Conservation (phyloP, 2,329 filamentous ascomycete species). For the Ambrosiella xylebori region DNA sequence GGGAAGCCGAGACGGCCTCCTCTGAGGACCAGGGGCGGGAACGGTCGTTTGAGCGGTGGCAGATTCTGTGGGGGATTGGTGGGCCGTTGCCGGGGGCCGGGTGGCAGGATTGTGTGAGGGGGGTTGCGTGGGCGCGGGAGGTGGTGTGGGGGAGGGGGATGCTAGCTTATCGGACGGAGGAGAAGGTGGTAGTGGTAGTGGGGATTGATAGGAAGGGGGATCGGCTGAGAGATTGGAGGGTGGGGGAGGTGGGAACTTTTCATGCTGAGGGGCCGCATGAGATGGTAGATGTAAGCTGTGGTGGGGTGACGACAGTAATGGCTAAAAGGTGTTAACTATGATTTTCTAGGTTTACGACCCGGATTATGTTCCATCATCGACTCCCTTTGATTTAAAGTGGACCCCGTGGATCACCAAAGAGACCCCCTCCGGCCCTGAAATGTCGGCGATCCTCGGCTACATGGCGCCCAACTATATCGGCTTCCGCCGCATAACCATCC, state of each 20-base stretch:
- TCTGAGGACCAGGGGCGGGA: conserved; percentile 17
- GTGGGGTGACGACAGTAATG: neutral
- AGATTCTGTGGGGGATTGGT: conserved; percentile 38
- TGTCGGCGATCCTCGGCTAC: conserved; percentile 31
- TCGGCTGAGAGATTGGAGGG: conserved; percentile 26
- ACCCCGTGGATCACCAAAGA: conserved; percentile 30
- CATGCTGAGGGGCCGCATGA: conserved; percentile 19
- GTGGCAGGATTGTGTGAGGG: conserved; percentile 27
- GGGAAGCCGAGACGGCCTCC: conserved; percentile 23
- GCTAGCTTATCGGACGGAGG: conserved; percentile 35
- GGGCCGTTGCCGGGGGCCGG: conserved; percentile 26
- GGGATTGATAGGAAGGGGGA: conserved; percentile 23
- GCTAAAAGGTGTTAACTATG: neutral
- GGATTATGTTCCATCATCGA: conserved; percentile 31
- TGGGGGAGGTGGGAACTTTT: conserved; percentile 34
- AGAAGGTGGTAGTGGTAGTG: conserved; percentile 32
- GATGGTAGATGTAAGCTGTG: conserved; percentile 19
- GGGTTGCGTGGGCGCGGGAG: conserved; percentile 36
- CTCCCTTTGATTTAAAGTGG: conserved; percentile 35
- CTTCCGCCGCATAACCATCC: conserved; percentile 32
- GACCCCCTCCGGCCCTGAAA: neutral
- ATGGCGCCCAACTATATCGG: conserved; percentile 35
- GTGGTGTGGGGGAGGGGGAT: conserved; percentile 26
- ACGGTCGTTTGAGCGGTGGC: conserved; percentile 31
- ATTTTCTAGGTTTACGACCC: conserved; percentile 22